Evolutionary conservation across 1,139 yeast genomes (phyloP).

Genomic region (Blastobotrys indianensis): DNA sequence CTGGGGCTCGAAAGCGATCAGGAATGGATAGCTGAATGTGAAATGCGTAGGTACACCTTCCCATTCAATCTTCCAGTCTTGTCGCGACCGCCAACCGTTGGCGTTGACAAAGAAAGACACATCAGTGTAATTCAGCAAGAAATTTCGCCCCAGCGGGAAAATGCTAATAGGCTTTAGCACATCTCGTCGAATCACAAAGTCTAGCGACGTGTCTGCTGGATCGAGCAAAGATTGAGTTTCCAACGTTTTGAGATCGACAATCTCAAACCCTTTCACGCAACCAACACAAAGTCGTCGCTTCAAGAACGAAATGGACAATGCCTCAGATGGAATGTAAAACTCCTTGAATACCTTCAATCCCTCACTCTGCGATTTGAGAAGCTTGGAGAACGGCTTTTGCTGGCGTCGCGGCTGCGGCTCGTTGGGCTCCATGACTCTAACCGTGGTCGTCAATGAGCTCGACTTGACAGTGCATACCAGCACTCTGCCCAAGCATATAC

Average conservation of each 20-base stretch:
- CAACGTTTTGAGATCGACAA: constrained; percentile 71
- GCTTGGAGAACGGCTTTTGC: constrained; percentile 46
- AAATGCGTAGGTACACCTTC: constrained; percentile 92
- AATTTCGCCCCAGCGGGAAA: constrained; percentile 82
- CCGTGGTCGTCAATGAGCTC: constrained; percentile 62
- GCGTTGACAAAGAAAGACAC: constrained; percentile 90
- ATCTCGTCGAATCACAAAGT: constrained; percentile 87
- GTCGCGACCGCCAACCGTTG: constrained; percentile 94
- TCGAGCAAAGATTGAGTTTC: constrained; percentile 75
- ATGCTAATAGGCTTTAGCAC: constrained; percentile 85
- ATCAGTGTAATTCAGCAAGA: constrained; percentile 80
- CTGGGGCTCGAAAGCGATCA: constrained; percentile 81
- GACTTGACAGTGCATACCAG: constrained; percentile 86
- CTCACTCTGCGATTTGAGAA: constrained; percentile 39
- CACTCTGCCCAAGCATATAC: constrained; percentile 84
- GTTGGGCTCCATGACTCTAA: constrained; percentile 84
- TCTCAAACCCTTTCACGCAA: constrained; percentile 93
- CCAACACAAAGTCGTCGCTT: constrained; percentile 89
- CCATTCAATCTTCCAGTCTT: constrained; percentile 94
- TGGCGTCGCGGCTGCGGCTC: constrained; percentile 40
- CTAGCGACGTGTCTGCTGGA: constrained; percentile 95
- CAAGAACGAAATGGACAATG: constrained; percentile 83
- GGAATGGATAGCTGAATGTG: constrained; percentile 89
- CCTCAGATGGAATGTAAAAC: constrained; percentile 77
- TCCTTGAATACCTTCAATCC: constrained; percentile 70